phyloP scores from a whole-genome alignment of 2,329 filamentous ascomycete species.

The Ascochyta rabiei region DNA sequence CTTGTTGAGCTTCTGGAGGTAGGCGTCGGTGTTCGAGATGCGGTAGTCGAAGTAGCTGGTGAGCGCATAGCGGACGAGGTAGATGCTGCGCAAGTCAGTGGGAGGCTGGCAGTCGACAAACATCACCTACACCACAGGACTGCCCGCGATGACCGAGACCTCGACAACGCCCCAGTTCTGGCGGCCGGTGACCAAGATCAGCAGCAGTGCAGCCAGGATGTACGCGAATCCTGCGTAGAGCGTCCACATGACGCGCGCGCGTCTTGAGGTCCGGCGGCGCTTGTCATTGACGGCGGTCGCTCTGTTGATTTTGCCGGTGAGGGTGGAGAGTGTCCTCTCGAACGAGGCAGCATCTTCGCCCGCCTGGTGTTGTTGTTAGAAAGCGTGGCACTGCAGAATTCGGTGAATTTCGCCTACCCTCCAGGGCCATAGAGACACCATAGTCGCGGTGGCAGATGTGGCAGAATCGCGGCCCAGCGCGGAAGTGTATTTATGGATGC shows the following conservation, averaged over 20 bases:
- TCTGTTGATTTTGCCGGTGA: slow-evolving; percentile 81
- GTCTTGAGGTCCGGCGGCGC: slow-evolving; percentile 73
- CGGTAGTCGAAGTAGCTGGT: slow-evolving; percentile 81
- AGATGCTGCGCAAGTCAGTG: slow-evolving; percentile 68
- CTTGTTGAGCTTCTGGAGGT: slow-evolving; percentile 75
- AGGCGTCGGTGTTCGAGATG: slow-evolving; percentile 69
- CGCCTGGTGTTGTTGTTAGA: slow-evolving; percentile 58
- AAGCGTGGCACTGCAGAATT: neutral
- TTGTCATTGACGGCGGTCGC: slow-evolving; percentile 76
- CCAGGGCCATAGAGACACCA: slow-evolving; percentile 86
- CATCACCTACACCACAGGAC: slow-evolving; percentile 72
- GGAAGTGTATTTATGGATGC: slow-evolving; percentile 32
- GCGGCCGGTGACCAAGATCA: slow-evolving; percentile 84
- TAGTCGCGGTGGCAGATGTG: slow-evolving; percentile 48
- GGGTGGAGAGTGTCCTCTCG: slow-evolving; percentile 83
- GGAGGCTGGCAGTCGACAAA: neutral
- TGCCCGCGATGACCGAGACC: slow-evolving; percentile 77
- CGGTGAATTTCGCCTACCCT: slow-evolving; percentile 13
- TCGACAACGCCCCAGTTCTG: slow-evolving; percentile 77
- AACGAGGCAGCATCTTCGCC: slow-evolving; percentile 87
- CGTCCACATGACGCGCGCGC: slow-evolving; percentile 84
- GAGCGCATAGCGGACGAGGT: slow-evolving; percentile 69
- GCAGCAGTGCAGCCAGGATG: slow-evolving; percentile 81
- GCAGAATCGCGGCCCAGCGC: slow-evolving; percentile 34
- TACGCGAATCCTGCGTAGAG: slow-evolving; percentile 92